phyloP scores from a whole-genome alignment of 495 filamentous ascomycete species.

The Penicillium malachiteum region DNA sequence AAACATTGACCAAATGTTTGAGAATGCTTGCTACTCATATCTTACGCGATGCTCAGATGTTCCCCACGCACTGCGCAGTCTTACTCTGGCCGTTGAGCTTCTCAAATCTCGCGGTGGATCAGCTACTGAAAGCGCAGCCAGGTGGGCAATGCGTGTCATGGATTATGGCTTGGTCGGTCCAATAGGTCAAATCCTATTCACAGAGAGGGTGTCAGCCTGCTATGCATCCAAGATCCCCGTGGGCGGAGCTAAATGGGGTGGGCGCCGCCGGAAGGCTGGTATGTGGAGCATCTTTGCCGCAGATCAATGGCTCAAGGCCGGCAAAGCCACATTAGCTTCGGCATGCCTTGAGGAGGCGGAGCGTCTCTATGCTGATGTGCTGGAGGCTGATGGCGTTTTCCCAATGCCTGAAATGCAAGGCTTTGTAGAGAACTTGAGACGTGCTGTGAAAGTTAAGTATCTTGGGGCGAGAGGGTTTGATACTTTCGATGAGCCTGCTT shows the following conservation, averaged over 20 bases:
- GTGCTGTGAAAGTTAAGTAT: constrained; percentile 55
- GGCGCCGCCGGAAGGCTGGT: constrained; percentile 75
- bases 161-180: constrained; percentile 73
- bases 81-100: constrained; percentile 76
- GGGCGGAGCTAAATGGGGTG: constrained; percentile 63
- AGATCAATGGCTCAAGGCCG: constrained; percentile 74
- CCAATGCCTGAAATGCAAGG: constrained; percentile 53
- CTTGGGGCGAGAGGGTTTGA: constrained; percentile 37
- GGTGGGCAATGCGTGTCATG: constrained; percentile 76
- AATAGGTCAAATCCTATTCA: constrained; percentile 74
- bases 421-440: constrained; percentile 62
- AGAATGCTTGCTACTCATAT: constrained; percentile 88
- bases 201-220: constrained; percentile 80
- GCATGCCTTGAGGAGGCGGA: constrained; percentile 69
- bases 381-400: constrained; percentile 56
- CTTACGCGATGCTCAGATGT: constrained; percentile 74
- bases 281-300: constrained; percentile 86
- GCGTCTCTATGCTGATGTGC: constrained; percentile 62
- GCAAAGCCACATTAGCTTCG: constrained; percentile 67
- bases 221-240: constrained; percentile 70
- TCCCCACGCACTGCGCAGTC: constrained; percentile 73
- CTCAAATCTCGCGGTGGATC: constrained; percentile 73
- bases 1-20: constrained; percentile 77
- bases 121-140: constrained; percentile 81
- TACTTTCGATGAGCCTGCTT: constrained; percentile 32